Evolutionary conservation across 2,329 filamentous ascomycete genomes (phyloP), one percentile per base, ranked within the genome.

Genomic region (Colletotrichum zoysiae): DNA sequence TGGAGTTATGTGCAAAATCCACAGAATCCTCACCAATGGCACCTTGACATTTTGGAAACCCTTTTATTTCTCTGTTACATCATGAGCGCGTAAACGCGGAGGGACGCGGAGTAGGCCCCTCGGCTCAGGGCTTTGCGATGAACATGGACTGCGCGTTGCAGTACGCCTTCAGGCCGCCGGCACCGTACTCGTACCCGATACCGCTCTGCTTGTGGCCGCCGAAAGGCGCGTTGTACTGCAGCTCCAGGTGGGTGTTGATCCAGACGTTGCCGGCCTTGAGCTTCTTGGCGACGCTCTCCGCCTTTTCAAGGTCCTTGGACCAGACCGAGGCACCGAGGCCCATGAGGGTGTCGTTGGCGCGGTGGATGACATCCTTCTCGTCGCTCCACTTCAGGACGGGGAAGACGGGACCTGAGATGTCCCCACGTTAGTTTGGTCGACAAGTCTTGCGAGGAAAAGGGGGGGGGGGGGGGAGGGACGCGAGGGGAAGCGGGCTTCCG

Each of bases 181-280:
- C 44, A 0, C 84, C 84, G 78, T 81, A 83, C 68, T 85, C 84
- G 20, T 77, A 76, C 0, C 84, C 84, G 40, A 85, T 78, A 0
- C 84, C 84, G 58, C 83, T 85, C 56, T 81, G 75, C 76, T 85
- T 85, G 63, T 84, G 82, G 3, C 84, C 84, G 1, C 83, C 83
- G 64, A 84, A 85, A 0, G 83, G 80, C 5, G 75, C 79, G 18
- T 75, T 66, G 0, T 79, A 79, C 3, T 76, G 74, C 1, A 79
- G 74, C 76, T 90, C 88, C 74, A 89, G 81, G 74, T 85, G 89
- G 14, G 63, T 83, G 79, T 92, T 91, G 74, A 91, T 86, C 86
- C 88, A 91, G 1, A 91, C 86, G n/a, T 81, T 86, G 1, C 90
- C 90, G 0, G 87, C 85, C 76, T 90, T 85, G 26, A 92, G 78